Percentiles rank a stretch among this genome's conserved stretches.
Evolutionary conservation across 2,329 filamentous ascomycete species (phyloP).

Genomic region (Neospermospora avenae): DNA sequence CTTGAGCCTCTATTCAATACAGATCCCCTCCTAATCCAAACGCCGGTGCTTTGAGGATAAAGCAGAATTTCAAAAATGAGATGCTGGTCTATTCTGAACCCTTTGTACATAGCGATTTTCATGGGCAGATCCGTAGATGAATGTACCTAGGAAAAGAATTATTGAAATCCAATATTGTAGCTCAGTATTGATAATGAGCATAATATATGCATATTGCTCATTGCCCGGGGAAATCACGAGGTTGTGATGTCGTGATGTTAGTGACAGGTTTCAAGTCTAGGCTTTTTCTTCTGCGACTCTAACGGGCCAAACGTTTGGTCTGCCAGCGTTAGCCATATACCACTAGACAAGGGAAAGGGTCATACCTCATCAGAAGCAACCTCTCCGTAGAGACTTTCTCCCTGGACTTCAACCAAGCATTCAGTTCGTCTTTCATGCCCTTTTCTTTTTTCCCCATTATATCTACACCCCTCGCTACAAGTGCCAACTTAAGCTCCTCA

Average conservation of each 20-base stretch:
- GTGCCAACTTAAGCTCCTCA: constrained; percentile 67
- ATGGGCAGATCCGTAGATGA: background rate
- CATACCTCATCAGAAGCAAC: constrained; percentile 37
- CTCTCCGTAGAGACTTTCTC: constrained; percentile 31
- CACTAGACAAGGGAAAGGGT: background rate
- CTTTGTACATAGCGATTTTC: constrained; percentile 24
- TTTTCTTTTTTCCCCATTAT: constrained; percentile 43
- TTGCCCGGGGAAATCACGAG: background rate
- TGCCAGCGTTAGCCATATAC: constrained; percentile 20
- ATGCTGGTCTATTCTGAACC: constrained; percentile 5
- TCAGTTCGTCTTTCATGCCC: constrained; percentile 38
- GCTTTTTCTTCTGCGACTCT: constrained; percentile 8
- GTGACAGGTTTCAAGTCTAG: constrained; percentile 2
- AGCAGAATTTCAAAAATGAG: background rate
- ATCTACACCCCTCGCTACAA: constrained; percentile 65
- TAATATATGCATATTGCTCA: background rate
- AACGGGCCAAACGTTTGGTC: constrained; percentile 33
- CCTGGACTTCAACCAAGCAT: constrained; percentile 40
- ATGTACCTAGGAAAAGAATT: no score
- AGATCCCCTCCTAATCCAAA: background rate
- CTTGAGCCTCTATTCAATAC: background rate
- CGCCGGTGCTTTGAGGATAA: constrained; percentile 10
- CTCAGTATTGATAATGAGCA: no score
- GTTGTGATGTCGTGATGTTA: no score
- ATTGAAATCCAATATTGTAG: no score